These are phyloP conservation scores for Corylus heterophylla DNA, from an alignment of 306 rosid genomes.

Conservation along the genomic window DNA sequence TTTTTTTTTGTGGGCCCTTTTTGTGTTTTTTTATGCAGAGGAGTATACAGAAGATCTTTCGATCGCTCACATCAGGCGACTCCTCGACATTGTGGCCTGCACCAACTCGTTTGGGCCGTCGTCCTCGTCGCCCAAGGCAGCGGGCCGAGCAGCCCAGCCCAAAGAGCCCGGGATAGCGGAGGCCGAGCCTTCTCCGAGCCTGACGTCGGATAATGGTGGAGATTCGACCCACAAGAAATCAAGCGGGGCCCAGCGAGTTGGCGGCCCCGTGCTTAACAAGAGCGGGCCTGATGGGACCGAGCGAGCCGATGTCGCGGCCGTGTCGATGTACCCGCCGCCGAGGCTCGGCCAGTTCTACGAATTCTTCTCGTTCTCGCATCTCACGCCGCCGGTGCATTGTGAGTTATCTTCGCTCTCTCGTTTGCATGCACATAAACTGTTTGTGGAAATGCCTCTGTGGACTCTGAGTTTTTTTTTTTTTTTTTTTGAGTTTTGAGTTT, in stretches of 20 bases:
- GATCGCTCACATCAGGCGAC: constrained; percentile 75
- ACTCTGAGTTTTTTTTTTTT: not conserved
- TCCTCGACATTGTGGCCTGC: constrained; percentile 81
- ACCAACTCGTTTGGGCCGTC: constrained; percentile 59
- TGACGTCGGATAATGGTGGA: constrained; percentile 36
- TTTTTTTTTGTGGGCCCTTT: too few species aligned
- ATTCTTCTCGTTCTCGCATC: constrained; percentile 83
- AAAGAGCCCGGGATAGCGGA: constrained; percentile 40
- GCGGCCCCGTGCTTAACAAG: constrained; percentile 11
- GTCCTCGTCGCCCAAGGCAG: constrained; percentile 38
- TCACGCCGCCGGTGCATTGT: constrained; percentile 91
- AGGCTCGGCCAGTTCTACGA: constrained; percentile 87
- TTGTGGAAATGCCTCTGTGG: constrained; percentile 1
- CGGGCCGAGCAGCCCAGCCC: constrained; percentile 22
- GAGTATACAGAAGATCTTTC: constrained; percentile 76
- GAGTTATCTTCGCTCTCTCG: constrained; percentile 16
- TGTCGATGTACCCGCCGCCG: constrained; percentile 83
- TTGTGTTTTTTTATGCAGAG: constrained; percentile 39
- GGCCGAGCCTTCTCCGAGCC: constrained; percentile 19
- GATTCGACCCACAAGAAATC: constrained; percentile 31
- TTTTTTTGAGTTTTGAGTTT: not conserved
- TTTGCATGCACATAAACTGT: not conserved
- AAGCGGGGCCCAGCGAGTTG: constrained; percentile 20
- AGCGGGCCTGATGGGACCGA: constrained; percentile 32
- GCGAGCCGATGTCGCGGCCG: constrained; percentile 45